phyloP scores from a whole-genome alignment of 2,329 filamentous ascomycete genomes.

The Talaromyces funiculosus region DNA sequence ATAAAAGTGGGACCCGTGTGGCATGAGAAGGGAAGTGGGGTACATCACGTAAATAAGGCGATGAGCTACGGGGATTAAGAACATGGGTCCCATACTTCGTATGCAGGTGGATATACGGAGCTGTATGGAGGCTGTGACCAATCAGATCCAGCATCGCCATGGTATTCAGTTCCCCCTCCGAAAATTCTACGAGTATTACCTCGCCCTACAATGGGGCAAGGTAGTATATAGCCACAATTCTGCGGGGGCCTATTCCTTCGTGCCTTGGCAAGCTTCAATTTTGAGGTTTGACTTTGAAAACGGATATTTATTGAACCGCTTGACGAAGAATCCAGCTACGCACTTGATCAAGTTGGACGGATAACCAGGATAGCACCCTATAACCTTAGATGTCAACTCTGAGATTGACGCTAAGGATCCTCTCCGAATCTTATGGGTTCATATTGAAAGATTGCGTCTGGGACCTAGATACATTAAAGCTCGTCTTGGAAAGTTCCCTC shows the following conservation, averaged over 20 bases:
- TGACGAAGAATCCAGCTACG: neutral
- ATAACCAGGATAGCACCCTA: neutral
- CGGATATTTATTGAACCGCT: constrained; percentile 1
- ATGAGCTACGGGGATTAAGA: too few species aligned
- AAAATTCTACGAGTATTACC: too few species aligned
- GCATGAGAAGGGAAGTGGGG: too few species aligned
- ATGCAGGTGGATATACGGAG: too few species aligned
- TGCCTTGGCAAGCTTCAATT: neutral
- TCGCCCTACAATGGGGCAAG: too few species aligned
- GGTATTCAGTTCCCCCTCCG: too few species aligned
- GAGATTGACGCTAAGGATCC: neutral
- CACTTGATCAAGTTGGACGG: neutral
- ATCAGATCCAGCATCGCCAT: too few species aligned
- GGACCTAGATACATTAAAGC: too few species aligned
- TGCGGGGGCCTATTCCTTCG: neutral
- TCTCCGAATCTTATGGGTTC: neutral
- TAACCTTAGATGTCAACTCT: neutral
- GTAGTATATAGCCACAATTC: neutral
- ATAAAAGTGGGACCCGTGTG: too few species aligned
- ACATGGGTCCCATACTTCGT: too few species aligned
- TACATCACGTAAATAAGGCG: too few species aligned
- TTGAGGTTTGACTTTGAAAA: neutral
- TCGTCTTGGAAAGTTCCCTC: neutral
- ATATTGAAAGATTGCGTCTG: neutral
- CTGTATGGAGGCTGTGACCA: too few species aligned